Evolutionary conservation across 371 early-diverging fungal species (phyloP).

Genomic region (Mycotypha africana): DNA sequence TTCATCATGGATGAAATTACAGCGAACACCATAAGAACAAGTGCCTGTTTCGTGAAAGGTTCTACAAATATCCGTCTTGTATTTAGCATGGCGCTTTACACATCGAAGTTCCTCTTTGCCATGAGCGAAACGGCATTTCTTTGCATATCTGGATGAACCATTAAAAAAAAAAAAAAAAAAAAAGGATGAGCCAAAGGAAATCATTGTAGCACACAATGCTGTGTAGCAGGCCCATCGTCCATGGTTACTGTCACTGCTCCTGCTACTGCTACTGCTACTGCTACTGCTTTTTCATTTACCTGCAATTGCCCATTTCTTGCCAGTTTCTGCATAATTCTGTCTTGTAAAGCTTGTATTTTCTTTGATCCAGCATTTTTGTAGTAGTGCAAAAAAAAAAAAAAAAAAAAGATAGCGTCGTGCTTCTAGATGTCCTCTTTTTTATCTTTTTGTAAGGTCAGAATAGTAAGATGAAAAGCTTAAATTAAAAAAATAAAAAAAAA

Average conservation of each 20-base stretch:
- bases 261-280: not conserved
- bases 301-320: slow-evolving; percentile 77
- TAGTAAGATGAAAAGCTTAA: too few relatives aligned
- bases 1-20: slow-evolving; percentile 90
- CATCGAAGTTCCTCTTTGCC: slow-evolving; percentile 71
- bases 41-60: slow-evolving; percentile 85
- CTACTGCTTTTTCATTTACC: slow-evolving; percentile 40
- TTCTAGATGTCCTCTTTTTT: too few relatives aligned
- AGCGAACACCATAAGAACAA: slow-evolving; percentile 92
- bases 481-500: too few relatives aligned
- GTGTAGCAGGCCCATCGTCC: too few relatives aligned
- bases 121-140: slow-evolving; percentile 97
- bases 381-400: not conserved
- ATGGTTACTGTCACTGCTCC: too few relatives aligned
- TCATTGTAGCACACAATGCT: too few relatives aligned
- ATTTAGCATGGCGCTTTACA: slow-evolving; percentile 87
- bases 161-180: not conserved
- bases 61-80: slow-evolving; percentile 90
- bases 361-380: slow-evolving; percentile 6
- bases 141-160: slow-evolving; percentile 63
- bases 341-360: slow-evolving; percentile 70
- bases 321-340: slow-evolving; percentile 92
- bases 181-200: too few relatives aligned
- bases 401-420: slow-evolving; percentile 1
- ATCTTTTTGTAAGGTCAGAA: too few relatives aligned